Evolutionary conservation across 2,329 filamentous ascomycete genomes (phyloP), one percentile per base, ranked within the genome.

Genomic region (Elsinoe necatrix): DNA sequence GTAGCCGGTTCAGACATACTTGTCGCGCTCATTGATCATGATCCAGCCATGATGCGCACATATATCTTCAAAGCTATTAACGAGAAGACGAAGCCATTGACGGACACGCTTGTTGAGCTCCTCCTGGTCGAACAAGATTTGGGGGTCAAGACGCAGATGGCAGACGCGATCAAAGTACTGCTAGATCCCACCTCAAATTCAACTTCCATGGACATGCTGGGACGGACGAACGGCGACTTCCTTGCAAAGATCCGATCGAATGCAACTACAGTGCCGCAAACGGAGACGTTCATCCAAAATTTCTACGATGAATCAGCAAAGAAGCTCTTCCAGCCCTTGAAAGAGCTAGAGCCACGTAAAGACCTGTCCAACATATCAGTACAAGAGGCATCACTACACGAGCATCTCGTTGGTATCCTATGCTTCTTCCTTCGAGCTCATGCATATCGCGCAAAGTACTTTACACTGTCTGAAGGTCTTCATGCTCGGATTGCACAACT

Each of bases 401-500:
- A 84, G 18, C 93, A 96, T 68, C 77, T 98, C 52, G 86, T 96
- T 56, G 93, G 98, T 68, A 88, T 96, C 25, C 79, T 97, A 52
- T 91, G 87, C 68, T 97, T 95, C 74, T 96, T 96, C 69, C 84
- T 96, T 61, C 84, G 91, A 39, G 88, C 95, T 66, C 92, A 97
- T 71, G 81, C 86, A 39, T 84, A 88, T 65, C 84, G 89, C 63
- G 91, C 86, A 74, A 93, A 95, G 70, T 87, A 84, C 66, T 95
- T 96, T 67, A 86, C 97, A 23, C 77, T 95, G 60, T 82, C 82
- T 9, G 83, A 96, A 70, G 84, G 86, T 57, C 77, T 97, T 43
- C 83, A 87, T 6, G 80, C 84, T 60, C 83, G 91, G 39, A 85
- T 96, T 59, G 84, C 85, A 50, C 89, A 95, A 69, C 80, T 98